phyloP scores from a whole-genome alignment of 148 eudicot genomes.

The Spergularia bocconei region DNA sequence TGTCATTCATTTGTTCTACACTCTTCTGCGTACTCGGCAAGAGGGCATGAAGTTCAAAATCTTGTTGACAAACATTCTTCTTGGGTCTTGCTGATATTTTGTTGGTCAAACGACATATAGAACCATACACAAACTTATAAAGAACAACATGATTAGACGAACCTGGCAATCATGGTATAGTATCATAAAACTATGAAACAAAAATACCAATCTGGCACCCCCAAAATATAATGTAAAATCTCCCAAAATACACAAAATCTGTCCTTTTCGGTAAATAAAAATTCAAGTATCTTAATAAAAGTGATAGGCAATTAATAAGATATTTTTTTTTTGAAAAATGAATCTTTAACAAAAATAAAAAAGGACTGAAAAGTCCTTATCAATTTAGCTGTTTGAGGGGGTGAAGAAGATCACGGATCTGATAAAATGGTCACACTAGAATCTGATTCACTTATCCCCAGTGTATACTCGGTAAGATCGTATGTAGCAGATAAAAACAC shows the following conservation, averaged over 20 bases:
- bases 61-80: neutral
- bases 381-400: constrained; percentile 21
- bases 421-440: constrained; percentile 9
- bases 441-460: constrained; percentile 25
- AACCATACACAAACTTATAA: neutral
- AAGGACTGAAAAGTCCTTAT: constrained; percentile 13
- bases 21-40: no score
- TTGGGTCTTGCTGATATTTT: neutral
- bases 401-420: constrained; percentile 15
- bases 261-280: constrained; percentile 25
- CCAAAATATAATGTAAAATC: constrained; percentile 8
- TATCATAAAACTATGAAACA: neutral
- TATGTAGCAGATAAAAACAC: constrained; percentile 8
- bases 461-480: neutral
- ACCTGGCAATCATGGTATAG: neutral
- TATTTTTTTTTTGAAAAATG: constrained; percentile 16
- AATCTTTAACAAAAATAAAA: neutral
- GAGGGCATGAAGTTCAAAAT: no score
- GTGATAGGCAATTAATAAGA: constrained; percentile 14
- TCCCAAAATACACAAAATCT: neutral
- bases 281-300: constrained; percentile 21
- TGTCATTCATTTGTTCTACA: no score
- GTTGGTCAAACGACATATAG: neutral
- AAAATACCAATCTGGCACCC: constrained; percentile 8
- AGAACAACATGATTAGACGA: neutral